Evolutionary conservation across 1,284 basidiomycete genomes (phyloP).

Genomic region (Leucoagaricus sp.): DNA sequence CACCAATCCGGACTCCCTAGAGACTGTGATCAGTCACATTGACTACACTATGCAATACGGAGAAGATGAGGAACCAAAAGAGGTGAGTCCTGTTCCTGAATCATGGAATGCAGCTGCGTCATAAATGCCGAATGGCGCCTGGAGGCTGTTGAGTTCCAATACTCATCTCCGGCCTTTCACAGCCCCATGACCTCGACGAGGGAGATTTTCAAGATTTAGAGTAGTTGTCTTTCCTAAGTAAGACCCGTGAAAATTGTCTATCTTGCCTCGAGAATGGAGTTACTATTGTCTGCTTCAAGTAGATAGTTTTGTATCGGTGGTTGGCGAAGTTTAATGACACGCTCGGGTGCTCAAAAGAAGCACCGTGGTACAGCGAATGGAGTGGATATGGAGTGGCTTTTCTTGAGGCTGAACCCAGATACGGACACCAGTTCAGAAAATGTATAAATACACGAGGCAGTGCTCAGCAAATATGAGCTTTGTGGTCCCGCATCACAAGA

Average conservation of each 20-base stretch:
- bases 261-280: neutral
- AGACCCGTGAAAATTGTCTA: neutral
- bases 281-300: neutral
- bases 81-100: slow-evolving; percentile 48
- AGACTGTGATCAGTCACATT: slow-evolving; percentile 90
- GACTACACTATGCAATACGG: slow-evolving; percentile 98
- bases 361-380: neutral
- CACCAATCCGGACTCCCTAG: slow-evolving; percentile 87
- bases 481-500: neutral
- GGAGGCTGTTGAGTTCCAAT: slow-evolving; percentile 17
- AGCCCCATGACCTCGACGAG: slow-evolving; percentile 88
- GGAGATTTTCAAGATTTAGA: slow-evolving; percentile 81
- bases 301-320: neutral
- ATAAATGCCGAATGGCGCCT: neutral
- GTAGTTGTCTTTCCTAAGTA: slow-evolving; percentile 29
- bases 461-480: neutral
- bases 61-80: slow-evolving; percentile 91
- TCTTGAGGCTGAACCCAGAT: neutral
- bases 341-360: neutral
- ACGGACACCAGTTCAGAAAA: neutral
- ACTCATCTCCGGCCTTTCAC: slow-evolving; percentile 11
- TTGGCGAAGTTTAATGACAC: neutral
- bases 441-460: neutral
- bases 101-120: neutral
- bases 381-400: slow-evolving; percentile 22